Conservation (phyloP, 768 basidiomycete genomes). For the Leccinum rimulosum region DNA sequence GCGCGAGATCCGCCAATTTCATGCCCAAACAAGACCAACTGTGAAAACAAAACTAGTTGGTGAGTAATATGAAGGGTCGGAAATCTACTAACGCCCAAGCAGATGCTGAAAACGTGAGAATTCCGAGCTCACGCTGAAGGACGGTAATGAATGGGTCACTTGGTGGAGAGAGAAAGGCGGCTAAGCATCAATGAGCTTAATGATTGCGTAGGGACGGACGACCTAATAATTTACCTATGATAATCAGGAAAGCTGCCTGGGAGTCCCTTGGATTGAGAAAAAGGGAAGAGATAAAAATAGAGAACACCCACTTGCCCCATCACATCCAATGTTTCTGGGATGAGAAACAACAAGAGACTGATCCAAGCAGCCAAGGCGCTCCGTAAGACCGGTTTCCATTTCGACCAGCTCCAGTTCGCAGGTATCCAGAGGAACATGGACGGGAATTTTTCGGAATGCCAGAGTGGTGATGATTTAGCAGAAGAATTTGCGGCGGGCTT, state of each 20-base stretch:
- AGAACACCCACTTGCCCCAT: slow-evolving; percentile 53
- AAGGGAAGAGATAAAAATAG: neutral
- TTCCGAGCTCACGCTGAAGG: slow-evolving; percentile 60
- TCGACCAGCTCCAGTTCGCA: slow-evolving; percentile 54
- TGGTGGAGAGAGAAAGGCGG: slow-evolving; percentile 64
- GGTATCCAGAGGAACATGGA: slow-evolving; percentile 51
- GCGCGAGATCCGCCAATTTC: slow-evolving; percentile 55
- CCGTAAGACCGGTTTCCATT: slow-evolving; percentile 62
- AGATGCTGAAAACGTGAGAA: slow-evolving; percentile 45
- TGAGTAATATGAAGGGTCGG: neutral
- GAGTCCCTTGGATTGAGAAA: slow-evolving; percentile 1
- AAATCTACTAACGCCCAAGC: slow-evolving; percentile 59
- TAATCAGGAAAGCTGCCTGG: slow-evolving; percentile 63
- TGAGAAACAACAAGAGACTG: slow-evolving; percentile 54
- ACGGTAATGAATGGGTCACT: slow-evolving; percentile 66
- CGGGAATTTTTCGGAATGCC: slow-evolving; percentile 24
- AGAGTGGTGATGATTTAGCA: neutral
- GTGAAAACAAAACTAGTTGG: neutral
- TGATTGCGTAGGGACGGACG: neutral
- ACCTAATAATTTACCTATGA: slow-evolving; percentile 47
- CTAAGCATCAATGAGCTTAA: slow-evolving; percentile 32
- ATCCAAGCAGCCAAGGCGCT: slow-evolving; percentile 64
- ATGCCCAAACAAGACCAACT: slow-evolving; percentile 72
- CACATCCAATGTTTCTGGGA: slow-evolving; percentile 43
- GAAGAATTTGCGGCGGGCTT: neutral